These are phyloP conservation scores for Chaetoceros muelleri DNA, from an alignment of 108 stramenopile species.

Conservation along the genomic window DNA sequence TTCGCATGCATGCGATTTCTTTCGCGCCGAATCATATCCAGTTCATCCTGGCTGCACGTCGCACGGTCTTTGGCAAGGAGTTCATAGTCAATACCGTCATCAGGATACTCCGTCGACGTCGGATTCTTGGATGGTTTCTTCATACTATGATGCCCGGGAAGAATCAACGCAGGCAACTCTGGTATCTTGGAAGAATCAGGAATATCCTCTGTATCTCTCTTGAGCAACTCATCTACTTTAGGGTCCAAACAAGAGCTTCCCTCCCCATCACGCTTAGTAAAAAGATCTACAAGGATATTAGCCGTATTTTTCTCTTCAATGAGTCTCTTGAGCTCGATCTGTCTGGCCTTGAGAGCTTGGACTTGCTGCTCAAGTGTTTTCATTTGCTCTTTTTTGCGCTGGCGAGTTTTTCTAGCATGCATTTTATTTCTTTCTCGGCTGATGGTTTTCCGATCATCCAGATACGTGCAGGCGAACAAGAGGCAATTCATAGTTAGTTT, in stretches of 20 bases:
- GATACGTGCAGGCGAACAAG: not conserved
- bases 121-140: slow-evolving; percentile 28
- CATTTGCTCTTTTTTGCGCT: slow-evolving; percentile 69
- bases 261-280: slow-evolving; percentile 18
- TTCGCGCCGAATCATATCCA: slow-evolving; percentile 77
- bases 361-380: slow-evolving; percentile 19
- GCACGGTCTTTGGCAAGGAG: slow-evolving; percentile 71
- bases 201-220: slow-evolving; percentile 51
- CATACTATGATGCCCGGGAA: slow-evolving; percentile 58
- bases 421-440: slow-evolving; percentile 65
- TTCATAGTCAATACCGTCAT: slow-evolving; percentile 80
- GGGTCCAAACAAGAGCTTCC: slow-evolving; percentile 32
- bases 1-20: slow-evolving; percentile 90
- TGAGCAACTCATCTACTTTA: slow-evolving; percentile 41
- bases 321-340: slow-evolving; percentile 60
- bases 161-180: slow-evolving; percentile 62
- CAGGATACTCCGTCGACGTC: slow-evolving; percentile 15
- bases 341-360: slow-evolving; percentile 50
- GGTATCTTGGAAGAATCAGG: slow-evolving; percentile 67
- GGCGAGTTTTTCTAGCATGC: slow-evolving; percentile 66
- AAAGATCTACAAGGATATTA: slow-evolving; percentile 66
- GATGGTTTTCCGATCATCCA: not conserved
- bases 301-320: slow-evolving; percentile 88
- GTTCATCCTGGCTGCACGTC: slow-evolving; percentile 67
- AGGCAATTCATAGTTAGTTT: too few relatives aligned